Base-by-base conservation (phyloP, 2,329 filamentous ascomycete species). In the Pleurostoma richardsiae region DNA sequence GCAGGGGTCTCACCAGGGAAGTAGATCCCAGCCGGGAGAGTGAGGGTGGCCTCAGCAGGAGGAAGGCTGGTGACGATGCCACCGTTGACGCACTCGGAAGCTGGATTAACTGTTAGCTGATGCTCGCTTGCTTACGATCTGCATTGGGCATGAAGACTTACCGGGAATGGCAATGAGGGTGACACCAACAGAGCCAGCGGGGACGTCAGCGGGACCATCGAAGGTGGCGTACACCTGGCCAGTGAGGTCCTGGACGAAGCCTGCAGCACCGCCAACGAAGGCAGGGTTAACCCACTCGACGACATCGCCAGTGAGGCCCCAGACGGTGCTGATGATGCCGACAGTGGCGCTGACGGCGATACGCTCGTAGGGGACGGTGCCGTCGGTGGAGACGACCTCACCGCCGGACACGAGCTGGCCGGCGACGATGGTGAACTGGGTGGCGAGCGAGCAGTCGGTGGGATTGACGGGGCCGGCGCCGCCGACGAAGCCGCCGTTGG, bases 221-320 rank as follows among this genome's bases (percentile, higher is more conserved):
- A 60, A 61, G 10, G 47, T 52, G 26, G 48, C 48, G 42, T 52
- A 60, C 41, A 59, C 52, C 40, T 47, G 42, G 3, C 56, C 59
- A 3, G 39, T 38, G 6, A 39, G 5, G 27, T 54, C 49, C 40
- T 53, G 46, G 48, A 60, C 63, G 53, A 59, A 63, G 5, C 52
- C 49, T 3, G 61, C 57, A 30, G 51, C 41, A 19, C 56, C 57
- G 10, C 46, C 43, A 39, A 44, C 43, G 46, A 64, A 64, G 5
- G 40, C 45, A 5, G 19, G 33, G 44, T 62, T 57, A 46, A 46
- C 53, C 61, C 61, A 63, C 42, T 55, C 48, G 28, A 64, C 48
- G n/a, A 47, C 6, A 19, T 51, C 51, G 29, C 54, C 44, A 26
- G 27, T 6, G 33, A 54, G 42, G 4, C 54, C 46, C 27, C 48